Base-by-base conservation (phyloP, 169 alveolate species). In the Eimeria sp. region DNA sequence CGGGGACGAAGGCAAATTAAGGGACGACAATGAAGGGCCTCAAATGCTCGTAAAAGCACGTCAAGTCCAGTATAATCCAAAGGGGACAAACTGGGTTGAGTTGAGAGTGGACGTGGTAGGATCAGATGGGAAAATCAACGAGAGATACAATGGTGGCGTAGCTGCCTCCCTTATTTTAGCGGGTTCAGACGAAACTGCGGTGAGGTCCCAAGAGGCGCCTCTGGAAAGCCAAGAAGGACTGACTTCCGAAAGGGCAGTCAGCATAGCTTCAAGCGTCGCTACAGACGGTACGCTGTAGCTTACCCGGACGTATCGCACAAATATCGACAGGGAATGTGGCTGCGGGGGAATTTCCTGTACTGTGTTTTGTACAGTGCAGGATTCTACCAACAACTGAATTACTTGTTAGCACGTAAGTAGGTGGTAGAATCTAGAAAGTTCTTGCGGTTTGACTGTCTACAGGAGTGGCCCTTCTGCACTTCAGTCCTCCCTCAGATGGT, bases 111-210 rank as follows among this genome's bases (percentile, higher is more conserved):
- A 87, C 52, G 94, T 64, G 37, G 33, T 87, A 46, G 94, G 94
- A 49, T 46, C 83, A 16, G 83, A 87, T 25, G 94, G 94, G 30
- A 62, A 87, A 66, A 40, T 43, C 30, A 87, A 87, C 52, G 25
- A 25, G 64, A n/a, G 54, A 62, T 87, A 87, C 82, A 43, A 43
- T 9, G 94, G 94, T 0, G 94, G 94, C 14, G 83, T 87, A 30
- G 94, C 83, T 64, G 94, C 94, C 49, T 87, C 94, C 52, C 94
- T 87, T 23, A 66, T 87, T 46, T 66, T 87, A 46, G 94, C 64
- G 10, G 83, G 66, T 64, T 54, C 54, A 18, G 80, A 43, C 25
- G 68, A 37, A 37, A 43, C 43, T 16, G 54, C 64, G 20, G 54
- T 4, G 40, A 27, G 49, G 58, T 43, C 64, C 83, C 52, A 40